Evolutionary conservation across 768 basidiomycete genomes (phyloP).

Genomic region (Leccinum obscurum): DNA sequence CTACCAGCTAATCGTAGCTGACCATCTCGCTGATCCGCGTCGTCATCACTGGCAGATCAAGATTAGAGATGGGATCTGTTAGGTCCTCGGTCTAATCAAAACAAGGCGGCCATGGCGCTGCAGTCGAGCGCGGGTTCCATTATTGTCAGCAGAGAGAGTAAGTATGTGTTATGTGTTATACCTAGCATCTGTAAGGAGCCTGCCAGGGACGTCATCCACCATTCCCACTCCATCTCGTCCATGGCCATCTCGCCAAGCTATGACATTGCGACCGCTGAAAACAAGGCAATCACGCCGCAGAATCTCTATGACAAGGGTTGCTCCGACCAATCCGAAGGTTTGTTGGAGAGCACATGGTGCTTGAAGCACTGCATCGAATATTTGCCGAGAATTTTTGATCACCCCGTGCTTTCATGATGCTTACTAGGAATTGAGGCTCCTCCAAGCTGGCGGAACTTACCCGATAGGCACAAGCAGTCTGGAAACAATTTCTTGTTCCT

Average conservation of each 20-base stretch:
- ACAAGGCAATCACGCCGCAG: too few species aligned
- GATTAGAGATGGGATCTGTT: neutral
- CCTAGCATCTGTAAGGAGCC: too few species aligned
- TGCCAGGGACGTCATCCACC: too few species aligned
- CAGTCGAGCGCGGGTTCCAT: constrained; percentile 73
- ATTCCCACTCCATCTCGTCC: too few species aligned
- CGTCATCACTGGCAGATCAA: neutral
- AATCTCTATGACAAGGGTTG: too few species aligned
- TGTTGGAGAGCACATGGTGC: constrained; percentile 80
- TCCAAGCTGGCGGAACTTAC: neutral
- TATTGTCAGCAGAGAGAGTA: constrained; percentile 82
- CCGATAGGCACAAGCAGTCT: neutral
- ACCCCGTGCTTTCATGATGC: neutral
- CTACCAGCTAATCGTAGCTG: neutral
- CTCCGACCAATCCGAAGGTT: too few species aligned
- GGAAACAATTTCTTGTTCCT: neutral
- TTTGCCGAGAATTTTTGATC: constrained; percentile 67
- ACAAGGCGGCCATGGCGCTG: constrained; percentile 87
- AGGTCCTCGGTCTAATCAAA: constrained; percentile 35
- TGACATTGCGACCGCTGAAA: too few species aligned
- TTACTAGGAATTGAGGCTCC: neutral
- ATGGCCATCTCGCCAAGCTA: too few species aligned
- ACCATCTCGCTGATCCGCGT: neutral
- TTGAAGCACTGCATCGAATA: constrained; percentile 76
- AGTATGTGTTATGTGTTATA: neutral